Percentiles rank a stretch among this genome's conserved stretches.
Evolutionary conservation across 1,284 basidiomycete genomes (phyloP).

Genomic region (Xanthoconium separans): DNA sequence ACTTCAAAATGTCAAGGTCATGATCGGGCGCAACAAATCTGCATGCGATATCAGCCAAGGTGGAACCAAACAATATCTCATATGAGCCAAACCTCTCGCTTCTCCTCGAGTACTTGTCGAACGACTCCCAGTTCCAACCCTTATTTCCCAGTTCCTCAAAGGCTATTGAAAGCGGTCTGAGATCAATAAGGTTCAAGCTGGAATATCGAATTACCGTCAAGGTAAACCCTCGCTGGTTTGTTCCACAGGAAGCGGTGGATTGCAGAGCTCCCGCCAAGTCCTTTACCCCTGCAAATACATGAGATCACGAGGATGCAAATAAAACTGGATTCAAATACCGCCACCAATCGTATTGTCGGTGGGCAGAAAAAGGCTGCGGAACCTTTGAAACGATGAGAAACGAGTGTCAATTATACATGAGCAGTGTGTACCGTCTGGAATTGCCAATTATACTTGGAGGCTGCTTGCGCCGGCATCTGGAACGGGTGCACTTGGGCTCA

Average conservation of each 20-base stretch:
- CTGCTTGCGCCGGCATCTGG: background rate
- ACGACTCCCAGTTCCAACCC: slow-evolving; percentile 4
- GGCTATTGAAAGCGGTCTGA: background rate
- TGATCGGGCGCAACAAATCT: slow-evolving; percentile 4
- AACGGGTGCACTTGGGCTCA: background rate
- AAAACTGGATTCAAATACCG: background rate
- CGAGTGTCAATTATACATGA: background rate
- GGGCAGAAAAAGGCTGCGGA: background rate
- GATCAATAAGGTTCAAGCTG: background rate
- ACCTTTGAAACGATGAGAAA: background rate
- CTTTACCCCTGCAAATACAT: background rate
- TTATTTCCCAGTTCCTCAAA: slow-evolving; percentile 1
- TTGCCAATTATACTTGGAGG: background rate
- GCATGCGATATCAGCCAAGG: background rate
- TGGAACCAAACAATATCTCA: background rate
- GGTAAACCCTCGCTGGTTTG: background rate
- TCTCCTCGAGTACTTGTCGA: slow-evolving; percentile 3
- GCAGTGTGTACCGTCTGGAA: slow-evolving; percentile 1
- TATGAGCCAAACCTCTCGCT: slow-evolving; percentile 1
- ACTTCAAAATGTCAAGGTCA: slow-evolving; percentile 1
- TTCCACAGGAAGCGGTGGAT: background rate
- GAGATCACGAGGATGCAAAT: background rate
- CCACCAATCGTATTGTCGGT: background rate
- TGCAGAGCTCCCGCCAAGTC: slow-evolving; percentile 1
- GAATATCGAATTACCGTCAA: background rate